Conservation (phyloP, 2,329 filamentous ascomycete genomes). For the Chrysoporthe cubensis region DNA sequence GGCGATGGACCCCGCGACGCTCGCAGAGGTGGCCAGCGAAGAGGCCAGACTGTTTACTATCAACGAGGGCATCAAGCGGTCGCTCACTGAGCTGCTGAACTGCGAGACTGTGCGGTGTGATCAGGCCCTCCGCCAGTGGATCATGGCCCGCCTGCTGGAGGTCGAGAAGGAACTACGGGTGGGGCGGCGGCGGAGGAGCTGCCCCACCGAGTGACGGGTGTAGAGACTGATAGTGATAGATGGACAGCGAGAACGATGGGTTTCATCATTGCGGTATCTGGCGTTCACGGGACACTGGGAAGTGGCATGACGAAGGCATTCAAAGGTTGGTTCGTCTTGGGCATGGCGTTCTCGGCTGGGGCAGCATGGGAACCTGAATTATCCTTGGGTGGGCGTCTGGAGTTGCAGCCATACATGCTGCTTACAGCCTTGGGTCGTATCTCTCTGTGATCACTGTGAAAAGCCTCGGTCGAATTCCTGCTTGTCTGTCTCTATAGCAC, state of each 20-base stretch:
- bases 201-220: conserved; percentile 32
- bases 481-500: not conserved
- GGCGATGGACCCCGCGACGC: conserved; percentile 51
- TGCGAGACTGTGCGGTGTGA: conserved; percentile 59
- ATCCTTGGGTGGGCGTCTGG: not conserved
- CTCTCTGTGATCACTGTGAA: not conserved
- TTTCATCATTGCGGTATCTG: not conserved
- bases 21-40: conserved; percentile 54
- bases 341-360: conserved; percentile 17
- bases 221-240: not conserved
- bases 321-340: not conserved
- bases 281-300: not conserved
- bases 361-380: not conserved
- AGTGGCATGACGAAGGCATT: conserved; percentile 3
- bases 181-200: conserved; percentile 53
- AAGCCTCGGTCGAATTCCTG: not conserved
- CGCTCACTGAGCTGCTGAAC: conserved; percentile 65
- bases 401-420: not conserved
- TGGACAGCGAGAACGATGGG: not conserved
- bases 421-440: not conserved
- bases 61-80: conserved; percentile 65
- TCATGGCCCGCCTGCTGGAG: conserved; percentile 62
- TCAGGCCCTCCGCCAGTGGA: conserved; percentile 58
- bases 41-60: conserved; percentile 59
- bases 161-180: conserved; percentile 62